A percentile compares a stretch with the other conserved stretches of the same genome.
Evolutionary conservation across 495 filamentous ascomycete genomes (phyloP).

Genomic region (Chlorociboria aeruginascens): DNA sequence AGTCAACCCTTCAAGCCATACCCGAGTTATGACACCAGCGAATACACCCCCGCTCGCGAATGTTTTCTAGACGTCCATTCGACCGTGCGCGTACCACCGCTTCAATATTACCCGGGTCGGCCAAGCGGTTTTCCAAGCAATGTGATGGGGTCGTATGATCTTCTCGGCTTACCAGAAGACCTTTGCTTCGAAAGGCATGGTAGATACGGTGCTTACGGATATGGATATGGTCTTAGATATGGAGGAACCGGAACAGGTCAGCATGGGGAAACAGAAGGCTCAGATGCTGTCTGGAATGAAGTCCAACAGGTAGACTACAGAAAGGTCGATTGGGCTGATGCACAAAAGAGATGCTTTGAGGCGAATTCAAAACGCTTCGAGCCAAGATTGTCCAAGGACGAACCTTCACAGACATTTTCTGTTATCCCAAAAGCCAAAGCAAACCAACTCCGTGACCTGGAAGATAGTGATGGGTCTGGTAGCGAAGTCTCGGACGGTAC

Average conservation of each 20-base stretch:
- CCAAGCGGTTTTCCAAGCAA: conserved; percentile 72
- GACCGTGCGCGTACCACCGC: conserved; percentile 47
- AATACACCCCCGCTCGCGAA: conserved; percentile 52
- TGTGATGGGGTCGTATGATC: conserved; percentile 67
- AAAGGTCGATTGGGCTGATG: conserved; percentile 60
- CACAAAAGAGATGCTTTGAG: conserved; percentile 55
- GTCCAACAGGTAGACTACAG: conserved; percentile 59
- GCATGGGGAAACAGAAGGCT: conserved; percentile 65
- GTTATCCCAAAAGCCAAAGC: background rate
- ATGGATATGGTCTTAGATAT: conserved; percentile 62
- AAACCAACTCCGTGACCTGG: background rate
- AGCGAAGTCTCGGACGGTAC: conserved; percentile 9
- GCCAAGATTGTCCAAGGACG: background rate
- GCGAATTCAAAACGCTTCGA: conserved; percentile 61
- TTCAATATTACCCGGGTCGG: conserved; percentile 62
- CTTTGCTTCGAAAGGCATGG: conserved; percentile 93
- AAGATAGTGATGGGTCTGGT: background rate
- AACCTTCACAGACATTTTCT: conserved; percentile 1
- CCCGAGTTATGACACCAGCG: conserved; percentile 48
- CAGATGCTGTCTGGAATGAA: conserved; percentile 56
- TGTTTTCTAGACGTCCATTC: conserved; percentile 63
- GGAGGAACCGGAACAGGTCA: conserved; percentile 74
- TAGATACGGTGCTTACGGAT: conserved; percentile 76
- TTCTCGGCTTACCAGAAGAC: conserved; percentile 71
- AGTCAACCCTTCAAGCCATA: conserved; percentile 57